Base-by-base conservation (phyloP, 2,329 filamentous ascomycete genomes). In the Colletotrichum filicis region DNA sequence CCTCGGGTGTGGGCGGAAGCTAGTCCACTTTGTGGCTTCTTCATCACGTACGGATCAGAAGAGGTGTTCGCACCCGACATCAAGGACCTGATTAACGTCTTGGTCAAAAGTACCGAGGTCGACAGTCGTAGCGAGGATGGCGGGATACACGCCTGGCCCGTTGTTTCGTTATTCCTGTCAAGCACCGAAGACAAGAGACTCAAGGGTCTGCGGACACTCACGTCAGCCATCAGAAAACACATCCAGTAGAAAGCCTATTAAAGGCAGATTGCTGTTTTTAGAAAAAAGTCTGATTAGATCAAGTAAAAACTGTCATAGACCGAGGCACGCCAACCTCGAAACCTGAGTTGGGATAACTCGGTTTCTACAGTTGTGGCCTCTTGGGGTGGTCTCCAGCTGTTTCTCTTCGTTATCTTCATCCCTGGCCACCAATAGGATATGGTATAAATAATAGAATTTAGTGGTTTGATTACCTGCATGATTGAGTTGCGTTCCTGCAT, bases 61-160 rank as follows among this genome's bases (percentile, higher is more conserved):
- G 95, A 97, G 80, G 92, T 97, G 0, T 91, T 97, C 75, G 91
- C 90, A 1, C 88, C 91, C 0, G 93, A 95, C 75, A 92, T 94
- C 22, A 85, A 89, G 75, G 85, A 87, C 28, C 83, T 95, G 73
- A 84, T 93, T 14, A 81, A 82, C 14, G 82, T 89, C 35, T 84
- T 94, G 69, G 84, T 86, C 70, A 86, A 86, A 62, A 85, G 87
- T 16, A 81, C 90, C 42, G 80, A 87, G 49, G 86, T 93, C n/a
- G 84, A 87, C 66, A 86, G 86, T 68, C 85, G 89, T 77, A 89
- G 90, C 78, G 91, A 94, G 76, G 82, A 86, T 32, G 92, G 90
- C 16, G 92, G 90, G 3, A 92, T 97, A 71, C 94, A 97, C 81
- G 94, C 92, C 12, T 97, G 94, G 95, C 94, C 94, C 0, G 92